Evolutionary conservation across 306 rosid species (phyloP).

Genomic region (Purshia tridentata): DNA sequence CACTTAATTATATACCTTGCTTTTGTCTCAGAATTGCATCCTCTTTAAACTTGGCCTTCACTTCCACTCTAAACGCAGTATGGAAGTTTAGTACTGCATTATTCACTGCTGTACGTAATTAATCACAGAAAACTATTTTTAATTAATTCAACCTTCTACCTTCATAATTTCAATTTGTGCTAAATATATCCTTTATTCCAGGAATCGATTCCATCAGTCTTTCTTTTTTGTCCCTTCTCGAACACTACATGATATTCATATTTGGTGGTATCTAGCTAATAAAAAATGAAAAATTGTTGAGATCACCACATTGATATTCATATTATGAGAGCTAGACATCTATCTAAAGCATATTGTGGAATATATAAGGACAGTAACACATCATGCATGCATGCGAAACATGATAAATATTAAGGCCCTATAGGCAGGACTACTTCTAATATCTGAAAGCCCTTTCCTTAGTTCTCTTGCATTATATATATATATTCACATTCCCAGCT

Average conservation of each 20-base stretch:
- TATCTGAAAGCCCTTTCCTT: conserved; percentile 6
- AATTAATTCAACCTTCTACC: not conserved
- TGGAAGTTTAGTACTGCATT: not conserved
- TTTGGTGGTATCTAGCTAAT: not conserved
- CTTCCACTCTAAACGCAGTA: conserved; percentile 1
- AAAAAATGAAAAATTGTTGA: not conserved
- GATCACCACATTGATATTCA: conserved; percentile 3
- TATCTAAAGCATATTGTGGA: not conserved
- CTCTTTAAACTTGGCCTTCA: conserved; percentile 9
- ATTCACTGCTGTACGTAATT: not conserved
- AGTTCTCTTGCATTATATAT: conserved; percentile 9
- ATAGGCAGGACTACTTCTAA: conserved; percentile 26
- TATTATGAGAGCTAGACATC: not conserved
- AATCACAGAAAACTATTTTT: not conserved
- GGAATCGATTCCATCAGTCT: not conserved
- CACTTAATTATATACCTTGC: not conserved
- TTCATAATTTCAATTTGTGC: not conserved
- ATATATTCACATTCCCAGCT: too few relatives aligned
- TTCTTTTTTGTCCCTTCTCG: conserved; percentile 10
- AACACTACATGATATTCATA: not conserved
- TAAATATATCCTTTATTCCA: not conserved
- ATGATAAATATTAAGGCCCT: not conserved
- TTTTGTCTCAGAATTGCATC: conserved; percentile 13
- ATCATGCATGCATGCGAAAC: conserved; percentile 2
- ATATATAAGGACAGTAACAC: conserved; percentile 1